A percentile compares a stretch with the other conserved stretches of the same genome.
phyloP scores from a whole-genome alignment of 139 green algal genomes.

The Chlorella sp. region DNA sequence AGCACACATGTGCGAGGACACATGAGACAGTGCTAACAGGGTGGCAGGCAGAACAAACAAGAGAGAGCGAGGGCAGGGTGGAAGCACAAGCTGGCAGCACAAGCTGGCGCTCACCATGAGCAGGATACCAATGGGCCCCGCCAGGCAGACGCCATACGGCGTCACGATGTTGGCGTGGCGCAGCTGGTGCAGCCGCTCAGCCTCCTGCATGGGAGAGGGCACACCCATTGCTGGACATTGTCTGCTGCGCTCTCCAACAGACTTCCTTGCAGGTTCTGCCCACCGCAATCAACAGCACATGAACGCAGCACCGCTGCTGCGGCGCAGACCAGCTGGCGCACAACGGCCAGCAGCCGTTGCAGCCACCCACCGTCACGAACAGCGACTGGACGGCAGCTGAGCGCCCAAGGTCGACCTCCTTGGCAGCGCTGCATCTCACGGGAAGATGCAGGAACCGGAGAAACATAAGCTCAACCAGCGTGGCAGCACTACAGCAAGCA shows the following conservation, averaged over 20 bases:
- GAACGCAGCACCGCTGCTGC: no score
- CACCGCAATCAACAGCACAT: no score
- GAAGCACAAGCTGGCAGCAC: no score
- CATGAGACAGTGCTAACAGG: no score
- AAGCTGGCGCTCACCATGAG: not conserved
- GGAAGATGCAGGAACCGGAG: no score
- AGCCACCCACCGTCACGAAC: not conserved
- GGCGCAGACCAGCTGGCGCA: no score
- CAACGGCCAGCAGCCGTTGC: no score
- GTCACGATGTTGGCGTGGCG: not conserved
- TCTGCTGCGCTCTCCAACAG: not conserved
- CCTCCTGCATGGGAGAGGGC: not conserved
- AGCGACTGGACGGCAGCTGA: not conserved
- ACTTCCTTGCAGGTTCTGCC: not conserved
- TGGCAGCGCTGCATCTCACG: not conserved
- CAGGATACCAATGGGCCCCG: not conserved
- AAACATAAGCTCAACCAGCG: no score
- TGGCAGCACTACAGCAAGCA: no score
- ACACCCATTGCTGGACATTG: not conserved
- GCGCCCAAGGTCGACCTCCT: constrained; percentile 2
- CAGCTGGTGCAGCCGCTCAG: constrained; percentile 19
- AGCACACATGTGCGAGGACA: no score
- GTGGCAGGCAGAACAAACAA: no score
- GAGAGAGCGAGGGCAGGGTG: no score
- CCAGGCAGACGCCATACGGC: not conserved